Percentiles rank a stretch among this genome's conserved stretches.
Evolutionary conservation across 73 alveolate genomes (phyloP).

Genomic region (Stentor coeruleus): DNA sequence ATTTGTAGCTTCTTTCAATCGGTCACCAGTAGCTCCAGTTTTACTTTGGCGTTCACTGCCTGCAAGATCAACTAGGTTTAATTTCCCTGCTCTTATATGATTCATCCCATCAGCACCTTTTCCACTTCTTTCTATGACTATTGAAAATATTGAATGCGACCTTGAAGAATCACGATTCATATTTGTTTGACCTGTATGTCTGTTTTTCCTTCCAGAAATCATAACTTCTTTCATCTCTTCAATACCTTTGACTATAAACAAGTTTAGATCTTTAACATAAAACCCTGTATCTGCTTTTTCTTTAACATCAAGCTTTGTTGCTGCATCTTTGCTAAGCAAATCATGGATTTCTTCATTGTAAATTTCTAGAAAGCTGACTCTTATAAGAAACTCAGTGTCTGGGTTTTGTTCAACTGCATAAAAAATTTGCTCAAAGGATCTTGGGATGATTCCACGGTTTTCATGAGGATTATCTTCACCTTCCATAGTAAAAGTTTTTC

Average conservation of each 20-base stretch:
- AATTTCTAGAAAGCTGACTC: slow-evolving; percentile 93
- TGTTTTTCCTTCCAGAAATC: slow-evolving; percentile 81
- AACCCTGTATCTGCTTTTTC: slow-evolving; percentile 97
- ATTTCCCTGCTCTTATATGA: slow-evolving; percentile 91
- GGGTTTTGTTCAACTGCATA: slow-evolving; percentile 84
- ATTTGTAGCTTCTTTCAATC: slow-evolving; percentile 90
- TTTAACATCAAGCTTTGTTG: slow-evolving; percentile 80
- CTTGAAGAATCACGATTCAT: slow-evolving; percentile 91
- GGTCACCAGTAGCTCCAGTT: slow-evolving; percentile 91
- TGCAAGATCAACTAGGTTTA: slow-evolving; percentile 96
- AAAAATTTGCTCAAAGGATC: slow-evolving; percentile 92
- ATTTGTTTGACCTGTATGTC: slow-evolving; percentile 85
- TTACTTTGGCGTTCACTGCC: slow-evolving; percentile 94
- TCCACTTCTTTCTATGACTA: slow-evolving; percentile 86
- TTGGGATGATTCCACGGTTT: slow-evolving; percentile 94
- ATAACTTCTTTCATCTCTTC: slow-evolving; percentile 85
- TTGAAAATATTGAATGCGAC: slow-evolving; percentile 90
- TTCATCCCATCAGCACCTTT: slow-evolving; percentile 80
- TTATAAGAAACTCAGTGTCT: slow-evolving; percentile 82
- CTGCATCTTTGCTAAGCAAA: slow-evolving; percentile 82
- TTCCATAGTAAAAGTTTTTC: slow-evolving; percentile 97
- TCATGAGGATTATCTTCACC: slow-evolving; percentile 85
- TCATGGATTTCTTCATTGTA: slow-evolving; percentile 98
- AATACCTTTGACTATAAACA: slow-evolving; percentile 80
- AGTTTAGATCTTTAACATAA: slow-evolving; percentile 92